phyloP scores from a whole-genome alignment of 495 filamentous ascomycete genomes.

The Lasiosphaeria miniovina region DNA sequence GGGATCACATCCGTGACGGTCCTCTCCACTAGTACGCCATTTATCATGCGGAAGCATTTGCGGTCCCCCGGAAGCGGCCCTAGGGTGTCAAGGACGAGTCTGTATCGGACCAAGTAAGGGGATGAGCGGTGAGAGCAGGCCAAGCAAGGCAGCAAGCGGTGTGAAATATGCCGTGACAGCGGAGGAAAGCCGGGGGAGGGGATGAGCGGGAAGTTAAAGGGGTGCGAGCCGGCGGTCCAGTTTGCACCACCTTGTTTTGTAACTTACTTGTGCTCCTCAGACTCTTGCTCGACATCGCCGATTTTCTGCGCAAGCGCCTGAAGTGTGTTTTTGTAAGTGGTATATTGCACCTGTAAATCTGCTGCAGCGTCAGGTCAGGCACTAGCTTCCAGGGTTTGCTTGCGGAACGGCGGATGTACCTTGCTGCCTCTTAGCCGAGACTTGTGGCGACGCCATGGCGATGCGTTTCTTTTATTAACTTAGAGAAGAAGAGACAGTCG shows the following conservation, averaged over 20 bases:
- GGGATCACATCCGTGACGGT: constrained; percentile 91
- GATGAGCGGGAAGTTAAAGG: constrained; percentile 21
- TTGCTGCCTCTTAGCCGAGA: constrained; percentile 73
- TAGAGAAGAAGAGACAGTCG: neutral
- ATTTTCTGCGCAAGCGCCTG: constrained; percentile 95
- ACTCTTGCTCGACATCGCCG: constrained; percentile 93
- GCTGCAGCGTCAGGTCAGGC: constrained; percentile 10
- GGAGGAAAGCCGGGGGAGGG: constrained; percentile 8
- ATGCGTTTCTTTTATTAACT: too few relatives aligned
- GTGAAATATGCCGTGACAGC: constrained; percentile 22
- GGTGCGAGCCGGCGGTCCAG: neutral
- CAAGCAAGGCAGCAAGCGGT: constrained; percentile 29
- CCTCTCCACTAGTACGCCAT: constrained; percentile 90
- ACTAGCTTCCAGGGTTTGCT: neutral
- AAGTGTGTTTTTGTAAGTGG: constrained; percentile 91
- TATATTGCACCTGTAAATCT: constrained; percentile 94
- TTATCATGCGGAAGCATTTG: constrained; percentile 98
- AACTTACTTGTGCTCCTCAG: constrained; percentile 94
- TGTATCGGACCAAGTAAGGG: constrained; percentile 34
- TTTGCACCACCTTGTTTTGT: neutral
- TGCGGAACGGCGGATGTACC: constrained; percentile 49
- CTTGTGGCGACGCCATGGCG: constrained; percentile 41
- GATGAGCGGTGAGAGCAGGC: constrained; percentile 32
- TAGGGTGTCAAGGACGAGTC: constrained; percentile 93
- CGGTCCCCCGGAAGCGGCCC: constrained; percentile 77